Base-by-base conservation (phyloP, 768 basidiomycete genomes). In the Coprinopsis cinerea region DNA sequence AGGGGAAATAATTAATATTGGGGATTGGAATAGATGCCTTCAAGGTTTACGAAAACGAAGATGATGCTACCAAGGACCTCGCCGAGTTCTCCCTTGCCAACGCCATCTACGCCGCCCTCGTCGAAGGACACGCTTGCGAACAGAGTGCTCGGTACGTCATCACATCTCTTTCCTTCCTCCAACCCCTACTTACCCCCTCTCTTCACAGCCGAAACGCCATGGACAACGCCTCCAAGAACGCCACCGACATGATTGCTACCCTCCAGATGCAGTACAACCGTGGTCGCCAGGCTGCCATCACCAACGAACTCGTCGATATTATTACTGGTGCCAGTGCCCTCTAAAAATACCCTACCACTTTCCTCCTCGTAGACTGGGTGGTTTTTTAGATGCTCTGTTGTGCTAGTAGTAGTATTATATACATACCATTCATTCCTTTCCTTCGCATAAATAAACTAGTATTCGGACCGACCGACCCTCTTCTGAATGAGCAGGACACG, bases 141-240 rank as follows among this genome's bases (percentile, higher is more conserved):
- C 87, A 86, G 64, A 90, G 85, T 57, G 84, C 90, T 61, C 89
- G 88, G 90, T 92, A 68, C 63, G 72, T 52, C 42, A 40, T 1
- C 11, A 22, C 54, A 32, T 53, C 43, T 26, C 25, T 6, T 18
- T 23, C 36, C 3, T 28, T 18, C 18, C 14, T 47, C 3, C 32
- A 34, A 43, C 32, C 34, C 10, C 36, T 47, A 52, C 28, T 48
- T 49, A 25, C 35, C 18, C 49, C 22, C 18, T 28, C 28, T 44
- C 22, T 17, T 44, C 57, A 46, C 45, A 84, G 95, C 68, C 87
- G 95, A 59, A 97, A 95, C 59, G 96, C 96, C 62, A 99, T 99
- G 96, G 96, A 98, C 81, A 98, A 92, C 64, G 95, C 95, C 42
- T 92, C 94, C 57, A 99, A 99, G 83, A 98, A 99, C 68, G 96